Evolutionary conservation across 2,329 filamentous ascomycete species (phyloP).

Genomic region (Dothideomycetes sp.): DNA sequence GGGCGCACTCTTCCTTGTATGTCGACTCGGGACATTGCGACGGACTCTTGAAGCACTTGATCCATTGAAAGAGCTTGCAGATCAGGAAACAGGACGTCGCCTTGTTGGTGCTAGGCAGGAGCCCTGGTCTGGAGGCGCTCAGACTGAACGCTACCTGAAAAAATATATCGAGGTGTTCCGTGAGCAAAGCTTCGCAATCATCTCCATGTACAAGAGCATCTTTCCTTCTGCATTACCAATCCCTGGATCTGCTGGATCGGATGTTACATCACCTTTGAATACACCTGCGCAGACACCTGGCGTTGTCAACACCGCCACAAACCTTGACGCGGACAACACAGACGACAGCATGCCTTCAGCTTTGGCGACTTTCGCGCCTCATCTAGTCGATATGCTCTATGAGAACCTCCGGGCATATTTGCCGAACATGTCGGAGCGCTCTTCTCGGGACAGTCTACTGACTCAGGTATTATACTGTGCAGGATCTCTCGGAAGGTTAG

Average conservation of each 20-base stretch:
- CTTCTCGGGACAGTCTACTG: slow-evolving; percentile 73
- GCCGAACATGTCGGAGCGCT: slow-evolving; percentile 69
- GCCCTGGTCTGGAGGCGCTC: slow-evolving; percentile 62
- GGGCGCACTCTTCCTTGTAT: slow-evolving; percentile 78
- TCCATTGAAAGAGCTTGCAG: slow-evolving; percentile 77
- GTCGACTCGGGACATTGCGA: slow-evolving; percentile 69
- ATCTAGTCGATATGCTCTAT: slow-evolving; percentile 71
- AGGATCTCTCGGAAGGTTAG: slow-evolving; percentile 77
- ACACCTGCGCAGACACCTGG: slow-evolving; percentile 1
- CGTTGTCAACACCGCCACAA: not conserved
- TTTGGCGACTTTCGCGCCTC: slow-evolving; percentile 72
- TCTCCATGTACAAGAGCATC: slow-evolving; percentile 88
- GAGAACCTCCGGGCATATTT: slow-evolving; percentile 69
- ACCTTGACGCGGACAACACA: slow-evolving; percentile 2
- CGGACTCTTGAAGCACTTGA: slow-evolving; percentile 73
- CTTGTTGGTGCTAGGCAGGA: slow-evolving; percentile 25
- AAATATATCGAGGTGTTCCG: slow-evolving; percentile 95
- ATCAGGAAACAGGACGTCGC: slow-evolving; percentile 61
- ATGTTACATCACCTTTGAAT: not conserved
- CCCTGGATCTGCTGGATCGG: slow-evolving; percentile 21
- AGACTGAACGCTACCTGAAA: slow-evolving; percentile 90
- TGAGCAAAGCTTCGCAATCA: slow-evolving; percentile 91
- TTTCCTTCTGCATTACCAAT: slow-evolving; percentile 54
- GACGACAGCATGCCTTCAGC: slow-evolving; percentile 49
- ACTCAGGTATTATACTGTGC: slow-evolving; percentile 93